Base-by-base conservation (phyloP, 2,329 filamentous ascomycete species). In the Fusarium denticulatum region DNA sequence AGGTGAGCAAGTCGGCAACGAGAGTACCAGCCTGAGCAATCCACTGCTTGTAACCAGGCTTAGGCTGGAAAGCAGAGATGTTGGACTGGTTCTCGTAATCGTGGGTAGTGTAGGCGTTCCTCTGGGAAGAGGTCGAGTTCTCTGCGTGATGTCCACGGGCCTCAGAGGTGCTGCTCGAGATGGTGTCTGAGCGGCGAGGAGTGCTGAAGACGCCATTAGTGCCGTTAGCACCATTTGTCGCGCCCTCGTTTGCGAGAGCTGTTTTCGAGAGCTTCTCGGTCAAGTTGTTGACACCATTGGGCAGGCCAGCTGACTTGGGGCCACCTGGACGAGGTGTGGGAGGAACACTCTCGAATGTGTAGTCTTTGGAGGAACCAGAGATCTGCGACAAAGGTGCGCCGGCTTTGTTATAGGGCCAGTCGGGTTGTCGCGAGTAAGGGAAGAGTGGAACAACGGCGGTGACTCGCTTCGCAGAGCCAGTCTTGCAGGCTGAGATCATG, bases 31-130 rank as follows among this genome's bases (percentile, higher is more conserved):
- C 95, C 85, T 98, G 96, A 28, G 96, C 96, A 72, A 99, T 96
- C 96, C 96, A 99, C 85, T 97, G 94, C 86, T 96, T 96, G 83
- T 99, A 99, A 57, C 96, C 96, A 13, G 95, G 94, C 81, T 96
- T 95, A 26, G 94, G 91, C 81, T 94, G 90, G 81, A 92, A 87
- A 77, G 87, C 87, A 64, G 86, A 87, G 70, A 89, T 82, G 60
- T 88, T 86, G 22, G 85, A 83, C 55, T 86, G 85, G 79, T 90
- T 90, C 77, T 90, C 87, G 74, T 90, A 88, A 77, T 93, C 91
- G 79, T 93, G 90, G 40, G 88, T 91, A 12, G 89, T 89, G 80
- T 88, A 90, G 6, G 67, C 67, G 72, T 84, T 86, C 67, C 85
- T 86, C 39, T 85, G 82, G 10, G 84, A 85, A 16, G 84, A 82